phyloP scores from a whole-genome alignment of 1,139 yeast species.

The Wickerhamomyces sp. region DNA sequence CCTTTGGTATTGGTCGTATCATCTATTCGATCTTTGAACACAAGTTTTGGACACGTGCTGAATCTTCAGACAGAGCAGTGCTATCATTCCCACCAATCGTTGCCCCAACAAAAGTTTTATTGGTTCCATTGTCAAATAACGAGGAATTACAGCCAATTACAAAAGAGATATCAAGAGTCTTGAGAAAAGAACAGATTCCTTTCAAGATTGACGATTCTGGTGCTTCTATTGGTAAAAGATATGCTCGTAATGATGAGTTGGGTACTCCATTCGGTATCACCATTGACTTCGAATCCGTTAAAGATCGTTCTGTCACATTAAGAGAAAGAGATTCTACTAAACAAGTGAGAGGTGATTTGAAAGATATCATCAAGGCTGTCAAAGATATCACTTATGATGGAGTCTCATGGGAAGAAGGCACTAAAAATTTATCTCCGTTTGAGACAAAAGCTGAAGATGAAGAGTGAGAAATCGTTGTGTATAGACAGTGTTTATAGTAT shows the following conservation, averaged over 20 bases:
- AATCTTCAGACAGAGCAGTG: slow-evolving; percentile 85
- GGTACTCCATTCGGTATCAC: slow-evolving; percentile 99
- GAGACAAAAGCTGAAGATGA: slow-evolving; percentile 30
- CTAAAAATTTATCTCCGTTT: slow-evolving; percentile 59
- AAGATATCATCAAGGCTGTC: slow-evolving; percentile 74
- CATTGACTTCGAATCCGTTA: slow-evolving; percentile 89
- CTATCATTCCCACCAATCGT: slow-evolving; percentile 92
- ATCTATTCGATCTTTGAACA: slow-evolving; percentile 92
- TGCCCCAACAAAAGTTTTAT: slow-evolving; percentile 95
- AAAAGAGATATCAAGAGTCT: slow-evolving; percentile 57
- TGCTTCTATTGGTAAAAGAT: slow-evolving; percentile 97
- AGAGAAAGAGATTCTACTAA: slow-evolving; percentile 98
- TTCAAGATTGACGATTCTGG: slow-evolving; percentile 97
- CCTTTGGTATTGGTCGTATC: slow-evolving; percentile 98
- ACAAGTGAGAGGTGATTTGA: slow-evolving; percentile 91
- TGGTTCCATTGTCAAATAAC: slow-evolving; percentile 89
- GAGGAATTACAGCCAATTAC: slow-evolving; percentile 76
- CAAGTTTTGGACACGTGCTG: slow-evolving; percentile 92
- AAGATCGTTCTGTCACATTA: slow-evolving; percentile 86
- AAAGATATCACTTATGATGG: slow-evolving; percentile 72
- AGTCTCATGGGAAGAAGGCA: slow-evolving; percentile 80
- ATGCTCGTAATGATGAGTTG: slow-evolving; percentile 97
- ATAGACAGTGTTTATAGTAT: background rate
- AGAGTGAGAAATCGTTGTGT: slow-evolving; percentile 5
- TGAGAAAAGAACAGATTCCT: slow-evolving; percentile 82